Evolutionary conservation across 306 rosid genomes (phyloP).

Genomic region (Trichosanthes truncata): DNA sequence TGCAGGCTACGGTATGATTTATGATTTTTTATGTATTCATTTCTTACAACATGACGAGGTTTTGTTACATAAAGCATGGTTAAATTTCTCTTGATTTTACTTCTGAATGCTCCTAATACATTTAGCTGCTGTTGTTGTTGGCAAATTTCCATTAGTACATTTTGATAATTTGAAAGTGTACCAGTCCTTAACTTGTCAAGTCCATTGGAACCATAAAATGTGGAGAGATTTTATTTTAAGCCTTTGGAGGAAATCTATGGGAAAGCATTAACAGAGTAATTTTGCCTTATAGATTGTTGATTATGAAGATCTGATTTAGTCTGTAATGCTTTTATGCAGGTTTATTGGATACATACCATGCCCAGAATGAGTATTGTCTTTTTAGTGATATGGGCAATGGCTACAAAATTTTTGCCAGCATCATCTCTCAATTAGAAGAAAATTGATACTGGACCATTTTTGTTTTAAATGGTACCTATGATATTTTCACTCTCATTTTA

Average conservation of each 20-base stretch:
- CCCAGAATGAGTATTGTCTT: slow-evolving; percentile 86
- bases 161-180: not conserved
- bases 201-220: not conserved
- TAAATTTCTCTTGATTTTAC: not conserved
- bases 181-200: not conserved
- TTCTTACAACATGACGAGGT: not conserved
- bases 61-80: not conserved
- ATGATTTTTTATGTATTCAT: not conserved
- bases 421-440: slow-evolving; percentile 67
- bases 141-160: not conserved
- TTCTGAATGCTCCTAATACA: not conserved
- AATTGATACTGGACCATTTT: not conserved
- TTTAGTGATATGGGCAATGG: slow-evolving; percentile 79
- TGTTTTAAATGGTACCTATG: not conserved
- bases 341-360: slow-evolving; percentile 80
- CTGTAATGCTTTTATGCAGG: slow-evolving; percentile 39
- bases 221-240: not conserved
- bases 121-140: not conserved
- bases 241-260: not conserved
- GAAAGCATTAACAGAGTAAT: not conserved
- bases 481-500: not conserved
- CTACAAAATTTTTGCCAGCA: slow-evolving; percentile 51
- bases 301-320: slow-evolving; percentile 12
- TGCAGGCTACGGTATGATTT: slow-evolving; percentile 67
- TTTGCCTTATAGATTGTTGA: not conserved